Percentiles rank a stretch among this genome's conserved stretches.
Conservation (phyloP, 176 grass and related monocot genomes). For the Cymbopogon citratus region DNA sequence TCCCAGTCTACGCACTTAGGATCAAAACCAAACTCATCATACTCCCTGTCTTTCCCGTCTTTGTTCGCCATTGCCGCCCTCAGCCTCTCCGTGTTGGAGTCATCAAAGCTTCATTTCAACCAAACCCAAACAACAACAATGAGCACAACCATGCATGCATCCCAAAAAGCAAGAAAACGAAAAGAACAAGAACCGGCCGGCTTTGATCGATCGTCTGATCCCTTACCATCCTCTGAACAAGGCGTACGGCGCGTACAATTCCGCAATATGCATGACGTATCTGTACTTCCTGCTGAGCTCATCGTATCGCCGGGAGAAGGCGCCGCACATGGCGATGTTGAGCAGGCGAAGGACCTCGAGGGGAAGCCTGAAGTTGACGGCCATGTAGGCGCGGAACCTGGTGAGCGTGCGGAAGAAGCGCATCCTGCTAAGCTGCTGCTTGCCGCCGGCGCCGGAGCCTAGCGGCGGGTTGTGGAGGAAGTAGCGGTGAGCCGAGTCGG, state of each 20-base stretch:
- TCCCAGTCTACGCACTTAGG: too few relatives aligned
- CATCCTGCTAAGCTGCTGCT: constrained; percentile 17
- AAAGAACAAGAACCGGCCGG: neutral
- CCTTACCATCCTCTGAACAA: constrained; percentile 38
- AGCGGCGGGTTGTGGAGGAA: constrained; percentile 45
- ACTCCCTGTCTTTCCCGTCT: too few relatives aligned
- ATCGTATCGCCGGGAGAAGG: neutral
- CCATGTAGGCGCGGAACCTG: constrained; percentile 33
- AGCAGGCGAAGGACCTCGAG: constrained; percentile 34
- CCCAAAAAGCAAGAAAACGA: too few relatives aligned
- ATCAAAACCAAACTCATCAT: too few relatives aligned
- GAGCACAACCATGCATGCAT: too few relatives aligned
- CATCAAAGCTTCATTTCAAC: too few relatives aligned
- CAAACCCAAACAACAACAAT: too few relatives aligned
- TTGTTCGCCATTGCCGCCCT: too few relatives aligned
- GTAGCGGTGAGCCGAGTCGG: constrained; percentile 3
- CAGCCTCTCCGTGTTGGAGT: too few relatives aligned
- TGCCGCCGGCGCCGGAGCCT: too few relatives aligned
- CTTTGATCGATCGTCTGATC: neutral
- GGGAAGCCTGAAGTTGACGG: constrained; percentile 44
- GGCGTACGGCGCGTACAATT: constrained; percentile 45
- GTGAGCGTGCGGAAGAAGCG: constrained; percentile 32
- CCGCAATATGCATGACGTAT: constrained; percentile 35
- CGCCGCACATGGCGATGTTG: neutral
- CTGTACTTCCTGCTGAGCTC: constrained; percentile 26